Evolutionary conservation across 192 early-diverging fungal species (phyloP), one percentile per base, ranked within the genome.

Genomic region (Radiomyces spectabilis): DNA sequence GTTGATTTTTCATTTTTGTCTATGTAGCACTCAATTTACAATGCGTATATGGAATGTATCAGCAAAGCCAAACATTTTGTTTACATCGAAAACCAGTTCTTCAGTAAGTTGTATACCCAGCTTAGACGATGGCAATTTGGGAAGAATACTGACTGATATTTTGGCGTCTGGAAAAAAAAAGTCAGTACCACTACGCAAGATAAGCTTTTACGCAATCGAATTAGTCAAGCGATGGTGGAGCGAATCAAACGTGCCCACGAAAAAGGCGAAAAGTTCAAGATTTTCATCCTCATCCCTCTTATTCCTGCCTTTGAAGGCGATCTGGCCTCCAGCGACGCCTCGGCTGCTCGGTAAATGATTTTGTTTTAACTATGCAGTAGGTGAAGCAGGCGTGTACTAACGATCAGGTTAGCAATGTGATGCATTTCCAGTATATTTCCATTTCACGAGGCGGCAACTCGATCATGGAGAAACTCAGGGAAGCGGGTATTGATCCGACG

Each of bases 1-100:
- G n/a, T 25, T 53, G 16, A 41, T 47, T 30, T 47, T 24, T 53
- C 21, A 27, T 19, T 33, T 16, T 47, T 63, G 13, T 24, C n/a
- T 30, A 4, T 33, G 27, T 60, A 88, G 67, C 75, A 75, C 55
- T 87, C 85, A 10, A 92, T 94, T 51, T 79, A 85, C 42, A 87
- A 82, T 35, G 92, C 92, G 13, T 95, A 95, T 63, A 57, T 86
- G 53, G 69, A 80, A 45, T 74, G 77, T 43, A 93, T 93, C 64
- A 62, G 61, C 31, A 66, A 79, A 25, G 84, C 91, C 5, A 71
- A 88, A 63, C 88, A 93, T 63, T 92, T 85, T 67, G 73, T 95
- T n/a, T 95, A 95, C 69, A 93, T 95, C 51, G 92, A 95, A 64
- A 93, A 95, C 66, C 92, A 95, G 62, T 95, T 95, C 75, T 95